Base-by-base conservation (phyloP, 441 rosid species). In the Rhodomyrtus psidioides region DNA sequence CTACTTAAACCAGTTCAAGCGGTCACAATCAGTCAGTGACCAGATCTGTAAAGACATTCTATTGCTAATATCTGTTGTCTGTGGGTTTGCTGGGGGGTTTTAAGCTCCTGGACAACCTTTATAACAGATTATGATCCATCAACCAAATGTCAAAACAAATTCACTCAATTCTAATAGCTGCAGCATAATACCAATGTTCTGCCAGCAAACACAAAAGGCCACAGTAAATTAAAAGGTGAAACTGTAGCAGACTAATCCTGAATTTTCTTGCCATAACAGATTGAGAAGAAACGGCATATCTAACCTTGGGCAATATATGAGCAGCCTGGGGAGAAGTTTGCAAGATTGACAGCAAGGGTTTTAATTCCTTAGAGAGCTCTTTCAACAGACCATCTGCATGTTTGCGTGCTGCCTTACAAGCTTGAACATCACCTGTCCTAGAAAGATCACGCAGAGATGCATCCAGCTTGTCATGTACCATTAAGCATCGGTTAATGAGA, bases 371-470 rank as follows among this genome's bases (percentile, higher is more conserved):
- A 12, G 96, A 89, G 82, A 91, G 90, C 91, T 94, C 98, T 91
- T 97, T 97, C 91, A 95, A 89, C 83, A 89, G 81, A 90, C 88
- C 91, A 89, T 97, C 99, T 53, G 94, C 92, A 53, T 93, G 84
- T 93, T 93, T 96, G n/a, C 99, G 98, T 88, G 96, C 91, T 83
- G 94, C 90, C 93, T 97, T 97, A 91, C 99, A 96, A 84, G 96
- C 93, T 91, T 96, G 99, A 86, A 93, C 92, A 90, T 96, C 99
- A 59, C 98, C 99, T 6, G 93, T 93, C 90, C 99, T 95, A 81
- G 97, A 96, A 88, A 95, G 99, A 88, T 95, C 98, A 55, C 91
- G 97, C 70, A 97, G 88, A 5, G 99, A 96, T 84, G 93, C 92
- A 92, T 95, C 99, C 28, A 97, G 94, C 91, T 93, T 97, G 88